Conservation (phyloP, 164 flowering plant genomes). For the Berberis thunbergii region DNA sequence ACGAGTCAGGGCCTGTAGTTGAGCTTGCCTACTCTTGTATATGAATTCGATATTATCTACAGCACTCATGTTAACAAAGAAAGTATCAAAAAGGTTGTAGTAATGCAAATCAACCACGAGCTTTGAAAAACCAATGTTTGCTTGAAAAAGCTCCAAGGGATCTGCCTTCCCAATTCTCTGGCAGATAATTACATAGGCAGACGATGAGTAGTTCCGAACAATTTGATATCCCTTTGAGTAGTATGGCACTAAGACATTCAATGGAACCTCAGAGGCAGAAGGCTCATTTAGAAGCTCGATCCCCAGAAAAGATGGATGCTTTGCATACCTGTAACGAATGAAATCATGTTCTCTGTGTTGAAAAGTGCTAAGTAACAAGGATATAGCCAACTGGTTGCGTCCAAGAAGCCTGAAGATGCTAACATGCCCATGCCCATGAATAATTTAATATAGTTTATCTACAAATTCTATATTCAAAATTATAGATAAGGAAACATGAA, state of each 20-base stretch:
- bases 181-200: conserved; percentile 69
- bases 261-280: conserved; percentile 48
- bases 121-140: conserved; percentile 50
- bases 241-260: conserved; percentile 52
- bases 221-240: conserved; percentile 68
- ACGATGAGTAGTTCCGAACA: conserved; percentile 60
- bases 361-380: no score
- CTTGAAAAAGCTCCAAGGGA: conserved; percentile 69
- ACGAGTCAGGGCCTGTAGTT: conserved; percentile 45
- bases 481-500: no score
- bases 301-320: conserved; percentile 69
- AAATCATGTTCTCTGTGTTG: neutral
- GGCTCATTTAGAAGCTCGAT: conserved; percentile 88
- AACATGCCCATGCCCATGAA: no score
- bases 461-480: no score
- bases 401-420: no score
- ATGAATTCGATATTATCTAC: conserved; percentile 54
- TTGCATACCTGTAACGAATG: conserved; percentile 50
- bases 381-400: no score
- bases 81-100: conserved; percentile 70
- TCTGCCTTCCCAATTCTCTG: conserved; percentile 88
- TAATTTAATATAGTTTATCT: no score
- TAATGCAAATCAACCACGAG: conserved; percentile 80
- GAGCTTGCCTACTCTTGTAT: conserved; percentile 51
- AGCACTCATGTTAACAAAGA: conserved; percentile 48